Evolutionary conservation across 176 grass and related monocot species (phyloP), one percentile per base, ranked within the genome.

Genomic region (Pontederia crassipes): DNA sequence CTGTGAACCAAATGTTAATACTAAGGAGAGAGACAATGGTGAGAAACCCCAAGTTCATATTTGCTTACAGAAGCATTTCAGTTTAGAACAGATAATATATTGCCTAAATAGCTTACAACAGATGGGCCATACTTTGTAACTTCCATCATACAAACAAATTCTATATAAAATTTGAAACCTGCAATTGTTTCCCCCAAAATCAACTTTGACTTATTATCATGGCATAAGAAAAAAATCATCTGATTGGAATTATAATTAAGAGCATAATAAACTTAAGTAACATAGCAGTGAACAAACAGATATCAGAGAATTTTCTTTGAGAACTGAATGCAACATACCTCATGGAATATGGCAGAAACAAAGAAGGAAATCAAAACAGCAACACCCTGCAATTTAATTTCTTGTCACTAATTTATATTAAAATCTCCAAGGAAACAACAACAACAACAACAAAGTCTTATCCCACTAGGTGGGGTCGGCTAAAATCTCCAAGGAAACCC

Each of bases 321-420:
- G 67, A 59, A 45, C 54, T 77, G 67, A 59, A 45, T 58, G 74
- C 16, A 64, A 26, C 55, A 10, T 95, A 98, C 93, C 93, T 98
- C 93, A 61, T 98, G 93, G 69, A 98, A 81, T 78, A 88, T 40
- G 68, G 84, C 93, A 69, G 93, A 98, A 79, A 91, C 59, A 18
- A 92, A 54, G 75, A 98, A 98, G 0, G 87, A 83, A 62, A 92
- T 79, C 13, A 98, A 64, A 72, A 98, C 56, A 68, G 87, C 87
- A 74, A 75, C 71, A 71, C 76, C 93, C 93, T 98, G 83, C 66
- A 91, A 14, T 62, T 49, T 15, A 28, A 50, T 28, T 49, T 14
- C 27, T 13, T 14, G 28, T 26, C 24, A 50, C 14, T 49, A 51
- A 1, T 7, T 12, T 12, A 26, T 8, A 51, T 54, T n/a, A 12